Percentiles rank a stretch among this genome's conserved stretches.
Conservation (phyloP, 805 yeast genomes). For the Jamesozyma piceae region DNA sequence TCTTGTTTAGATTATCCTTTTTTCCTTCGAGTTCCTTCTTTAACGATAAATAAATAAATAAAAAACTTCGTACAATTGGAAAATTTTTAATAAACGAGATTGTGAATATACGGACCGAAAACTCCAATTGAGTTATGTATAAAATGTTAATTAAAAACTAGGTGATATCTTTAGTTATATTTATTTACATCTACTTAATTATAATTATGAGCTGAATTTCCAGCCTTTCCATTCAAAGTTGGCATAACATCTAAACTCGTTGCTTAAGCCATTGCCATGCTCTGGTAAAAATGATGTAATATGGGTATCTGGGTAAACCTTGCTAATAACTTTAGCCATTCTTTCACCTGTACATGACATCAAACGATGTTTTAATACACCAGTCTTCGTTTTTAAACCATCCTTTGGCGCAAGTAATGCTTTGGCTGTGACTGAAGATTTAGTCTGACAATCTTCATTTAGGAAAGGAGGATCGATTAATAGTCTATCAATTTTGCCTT, state of each 20-base stretch:
- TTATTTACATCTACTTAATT: too few relatives aligned
- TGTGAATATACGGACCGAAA: not conserved
- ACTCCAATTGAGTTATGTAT: too few relatives aligned
- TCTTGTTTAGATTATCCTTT: not conserved
- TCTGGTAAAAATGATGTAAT: slow-evolving; percentile 67
- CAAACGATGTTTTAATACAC: slow-evolving; percentile 39
- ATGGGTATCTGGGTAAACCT: slow-evolving; percentile 53
- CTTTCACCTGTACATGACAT: slow-evolving; percentile 87
- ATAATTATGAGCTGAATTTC: slow-evolving; percentile 38
- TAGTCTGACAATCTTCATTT: slow-evolving; percentile 71
- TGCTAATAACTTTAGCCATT: slow-evolving; percentile 55
- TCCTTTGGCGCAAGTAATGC: slow-evolving; percentile 40
- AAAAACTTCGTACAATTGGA: not conserved
- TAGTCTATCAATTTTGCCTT: slow-evolving; percentile 58
- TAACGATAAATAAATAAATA: not conserved
- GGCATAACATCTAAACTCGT: slow-evolving; percentile 83
- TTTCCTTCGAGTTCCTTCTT: not conserved
- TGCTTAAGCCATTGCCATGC: slow-evolving; percentile 77
- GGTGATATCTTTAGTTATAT: too few relatives aligned
- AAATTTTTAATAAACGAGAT: not conserved
- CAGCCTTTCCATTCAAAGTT: slow-evolving; percentile 60
- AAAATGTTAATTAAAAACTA: too few relatives aligned
- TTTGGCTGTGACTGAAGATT: slow-evolving; percentile 56
- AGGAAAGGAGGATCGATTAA: slow-evolving; percentile 85
- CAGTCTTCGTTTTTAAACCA: slow-evolving; percentile 31